These are phyloP conservation scores for Lachnellula willkommii DNA, from an alignment of 2,329 filamentous ascomycete genomes.

Conservation along the genomic window DNA sequence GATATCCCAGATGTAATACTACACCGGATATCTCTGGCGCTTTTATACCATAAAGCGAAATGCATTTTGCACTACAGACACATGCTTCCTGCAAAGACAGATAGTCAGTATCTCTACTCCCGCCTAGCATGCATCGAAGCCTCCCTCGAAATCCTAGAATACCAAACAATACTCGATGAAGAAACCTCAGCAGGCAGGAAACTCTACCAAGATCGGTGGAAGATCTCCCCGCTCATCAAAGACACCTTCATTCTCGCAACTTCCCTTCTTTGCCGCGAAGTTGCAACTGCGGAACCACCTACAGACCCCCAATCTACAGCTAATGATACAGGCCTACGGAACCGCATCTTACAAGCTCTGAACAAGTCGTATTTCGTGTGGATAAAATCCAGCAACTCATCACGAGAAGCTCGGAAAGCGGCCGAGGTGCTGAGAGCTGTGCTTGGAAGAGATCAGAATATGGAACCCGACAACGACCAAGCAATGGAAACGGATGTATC, in stretches of 20 bases:
- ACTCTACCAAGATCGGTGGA: constrained; percentile 1
- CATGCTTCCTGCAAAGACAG: constrained; percentile 34
- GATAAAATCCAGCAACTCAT: neutral
- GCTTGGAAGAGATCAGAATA: neutral
- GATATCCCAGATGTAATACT: neutral
- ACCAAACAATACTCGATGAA: constrained; percentile 33
- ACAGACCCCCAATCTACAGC: neutral
- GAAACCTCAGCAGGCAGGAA: neutral
- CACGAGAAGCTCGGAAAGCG: neutral
- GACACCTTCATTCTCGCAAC: neutral
- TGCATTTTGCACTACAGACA: constrained; percentile 2
- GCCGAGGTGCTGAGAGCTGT: neutral
- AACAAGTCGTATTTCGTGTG: neutral
- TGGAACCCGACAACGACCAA: neutral
- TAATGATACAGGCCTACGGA: neutral
- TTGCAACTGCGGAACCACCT: neutral
- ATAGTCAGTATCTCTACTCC: constrained; percentile 46
- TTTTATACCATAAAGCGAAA: neutral
- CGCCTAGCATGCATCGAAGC: constrained; percentile 45
- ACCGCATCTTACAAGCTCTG: neutral
- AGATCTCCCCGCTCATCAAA: neutral
- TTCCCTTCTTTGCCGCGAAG: neutral
- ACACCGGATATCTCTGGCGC: neutral
- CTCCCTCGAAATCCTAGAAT: constrained; percentile 41
- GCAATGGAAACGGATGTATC: neutral